Evolutionary conservation across 2,329 filamentous ascomycete species (phyloP).

Genomic region (Aspergillus novoparasiticus): DNA sequence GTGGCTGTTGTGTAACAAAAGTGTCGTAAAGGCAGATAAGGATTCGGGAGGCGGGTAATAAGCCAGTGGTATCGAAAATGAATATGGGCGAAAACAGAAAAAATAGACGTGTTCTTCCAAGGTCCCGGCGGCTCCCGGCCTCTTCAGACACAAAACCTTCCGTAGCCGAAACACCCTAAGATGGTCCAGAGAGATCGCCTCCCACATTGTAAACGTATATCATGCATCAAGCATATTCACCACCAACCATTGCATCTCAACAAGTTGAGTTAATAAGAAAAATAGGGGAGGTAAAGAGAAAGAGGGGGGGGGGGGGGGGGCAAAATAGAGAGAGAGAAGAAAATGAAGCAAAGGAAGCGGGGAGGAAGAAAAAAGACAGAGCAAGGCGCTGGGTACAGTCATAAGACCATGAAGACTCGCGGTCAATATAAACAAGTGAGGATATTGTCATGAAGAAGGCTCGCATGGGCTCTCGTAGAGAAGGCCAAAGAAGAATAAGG

Average conservation of each 20-base stretch:
- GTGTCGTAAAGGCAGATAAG: background rate
- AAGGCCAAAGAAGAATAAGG: slow-evolving; percentile 3
- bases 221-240: slow-evolving; percentile 26
- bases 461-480: slow-evolving; percentile 17
- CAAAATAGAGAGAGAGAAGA: background rate
- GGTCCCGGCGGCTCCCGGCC: slow-evolving; percentile 15
- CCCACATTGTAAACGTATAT: slow-evolving; percentile 21
- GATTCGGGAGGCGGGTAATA: background rate
- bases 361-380: slow-evolving; percentile 5
- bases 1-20: background rate
- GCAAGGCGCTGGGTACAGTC: slow-evolving; percentile 12
- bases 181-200: slow-evolving; percentile 18
- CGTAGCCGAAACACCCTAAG: slow-evolving; percentile 24
- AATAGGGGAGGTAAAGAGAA: background rate
- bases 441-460: slow-evolving; percentile 19
- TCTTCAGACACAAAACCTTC: slow-evolving; percentile 20
- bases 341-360: slow-evolving; percentile 1
- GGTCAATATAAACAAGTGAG: slow-evolving; percentile 25
- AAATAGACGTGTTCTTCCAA: slow-evolving; percentile 18
- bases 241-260: slow-evolving; percentile 17
- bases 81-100: slow-evolving; percentile 12
- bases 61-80: background rate
- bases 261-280: slow-evolving; percentile 7
- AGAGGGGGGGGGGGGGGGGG: too few species aligned
- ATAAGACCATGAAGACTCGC: slow-evolving; percentile 15